phyloP scores from a whole-genome alignment of 257 asterid species.

The Craterostigma plantagineum region DNA sequence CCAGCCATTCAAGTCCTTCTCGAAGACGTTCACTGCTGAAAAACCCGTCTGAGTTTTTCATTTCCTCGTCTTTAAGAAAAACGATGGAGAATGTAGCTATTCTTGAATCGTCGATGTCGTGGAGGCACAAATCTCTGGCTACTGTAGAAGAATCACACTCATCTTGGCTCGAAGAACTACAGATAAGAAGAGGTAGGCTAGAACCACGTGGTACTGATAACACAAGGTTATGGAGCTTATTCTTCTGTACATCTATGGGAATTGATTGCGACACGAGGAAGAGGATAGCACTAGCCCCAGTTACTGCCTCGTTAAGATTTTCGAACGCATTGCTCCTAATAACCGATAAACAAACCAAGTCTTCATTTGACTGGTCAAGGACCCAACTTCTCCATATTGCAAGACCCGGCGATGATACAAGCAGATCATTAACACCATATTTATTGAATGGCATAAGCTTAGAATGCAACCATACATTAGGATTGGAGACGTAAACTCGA shows the following conservation, averaged over 20 bases:
- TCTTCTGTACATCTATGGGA: constrained; percentile 50
- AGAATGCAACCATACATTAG: constrained; percentile 58
- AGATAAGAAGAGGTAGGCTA: constrained; percentile 54
- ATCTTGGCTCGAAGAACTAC: constrained; percentile 31
- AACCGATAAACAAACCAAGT: constrained; percentile 54
- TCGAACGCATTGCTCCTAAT: constrained; percentile 27
- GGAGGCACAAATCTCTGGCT: constrained; percentile 32
- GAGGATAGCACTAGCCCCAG: constrained; percentile 59
- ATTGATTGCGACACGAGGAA: constrained; percentile 40
- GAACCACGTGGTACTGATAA: constrained; percentile 45
- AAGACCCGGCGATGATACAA: constrained; percentile 39
- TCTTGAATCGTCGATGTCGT: constrained; percentile 34
- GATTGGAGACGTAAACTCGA: constrained; percentile 11
- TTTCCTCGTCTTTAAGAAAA: constrained; percentile 30
- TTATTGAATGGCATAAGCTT: constrained; percentile 43
- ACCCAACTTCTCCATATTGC: constrained; percentile 74
- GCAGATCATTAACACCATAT: constrained; percentile 18
- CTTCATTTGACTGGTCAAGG: constrained; percentile 24
- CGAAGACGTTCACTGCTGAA: constrained; percentile 49
- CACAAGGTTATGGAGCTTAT: constrained; percentile 36
- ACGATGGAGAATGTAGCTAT: constrained; percentile 18
- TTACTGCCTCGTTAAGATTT: constrained; percentile 23
- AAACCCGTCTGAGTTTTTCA: constrained; percentile 28
- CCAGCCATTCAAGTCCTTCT: constrained; percentile 77
- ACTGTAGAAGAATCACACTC: constrained; percentile 25